A percentile compares a stretch with the other conserved stretches of the same genome.
Conservation (phyloP, 176 grass and related monocot genomes). For the Ensete glaucum region DNA sequence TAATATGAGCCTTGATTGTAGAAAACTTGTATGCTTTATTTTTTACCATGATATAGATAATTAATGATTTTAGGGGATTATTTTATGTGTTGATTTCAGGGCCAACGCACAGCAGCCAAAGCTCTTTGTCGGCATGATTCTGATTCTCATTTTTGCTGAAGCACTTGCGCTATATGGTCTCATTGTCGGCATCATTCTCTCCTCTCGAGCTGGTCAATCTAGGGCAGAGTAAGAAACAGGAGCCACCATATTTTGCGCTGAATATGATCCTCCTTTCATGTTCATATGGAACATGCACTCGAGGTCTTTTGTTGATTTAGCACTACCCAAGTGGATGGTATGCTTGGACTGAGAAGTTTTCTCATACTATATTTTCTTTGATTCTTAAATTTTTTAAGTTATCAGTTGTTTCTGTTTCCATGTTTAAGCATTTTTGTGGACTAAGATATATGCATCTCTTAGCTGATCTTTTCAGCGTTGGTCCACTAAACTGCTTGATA, state of each 20-base stretch:
- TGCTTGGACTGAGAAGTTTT: not conserved
- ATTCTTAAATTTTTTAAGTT: too few relatives aligned
- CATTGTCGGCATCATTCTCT: slow-evolving; percentile 5
- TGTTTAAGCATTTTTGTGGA: too few relatives aligned
- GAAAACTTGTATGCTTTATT: too few relatives aligned
- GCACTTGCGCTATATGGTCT: slow-evolving; percentile 6
- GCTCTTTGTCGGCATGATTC: slow-evolving; percentile 2
- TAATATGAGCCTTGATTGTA: too few relatives aligned
- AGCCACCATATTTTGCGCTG: not conserved
- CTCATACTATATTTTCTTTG: not conserved
- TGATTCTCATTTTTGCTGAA: slow-evolving; percentile 9
- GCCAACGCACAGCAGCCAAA: slow-evolving; percentile 7
- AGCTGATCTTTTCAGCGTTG: too few relatives aligned
- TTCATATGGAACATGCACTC: slow-evolving; percentile 1
- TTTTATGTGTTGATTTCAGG: not conserved
- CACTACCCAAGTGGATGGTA: not conserved
- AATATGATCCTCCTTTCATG: not conserved
- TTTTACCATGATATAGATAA: too few relatives aligned
- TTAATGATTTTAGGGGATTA: too few relatives aligned
- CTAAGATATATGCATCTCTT: too few relatives aligned
- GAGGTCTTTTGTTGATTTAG: not conserved
- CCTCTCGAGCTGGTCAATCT: slow-evolving; percentile 6
- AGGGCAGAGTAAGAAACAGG: slow-evolving; percentile 1
- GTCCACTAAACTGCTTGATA: too few relatives aligned
- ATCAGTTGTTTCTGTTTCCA: too few relatives aligned